Evolutionary conservation across 768 basidiomycete species (phyloP), one percentile per base, ranked within the genome.

Genomic region (Hydnum rufescens): DNA sequence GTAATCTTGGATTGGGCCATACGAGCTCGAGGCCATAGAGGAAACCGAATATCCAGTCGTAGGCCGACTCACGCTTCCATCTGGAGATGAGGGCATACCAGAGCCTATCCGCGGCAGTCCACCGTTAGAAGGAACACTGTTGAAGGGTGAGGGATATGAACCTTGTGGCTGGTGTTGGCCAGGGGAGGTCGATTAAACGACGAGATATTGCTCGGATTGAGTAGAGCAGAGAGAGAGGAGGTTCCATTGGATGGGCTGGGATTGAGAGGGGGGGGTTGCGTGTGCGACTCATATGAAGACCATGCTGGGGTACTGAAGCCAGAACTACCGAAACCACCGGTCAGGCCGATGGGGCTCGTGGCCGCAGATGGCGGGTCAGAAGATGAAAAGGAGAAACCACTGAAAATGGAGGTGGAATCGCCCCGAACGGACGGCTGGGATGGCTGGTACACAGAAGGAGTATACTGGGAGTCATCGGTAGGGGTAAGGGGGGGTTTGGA

Each of bases 191-290:
- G 71, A 72, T 3, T 8, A 8, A 39, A 39, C n/a, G n/a, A n/a
- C n/a, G n/a, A n/a, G n/a, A n/a, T n/a, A n/a, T n/a, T n/a, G n/a
- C n/a, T n/a, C n/a, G 82, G 84, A 62, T 87, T 87, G 57, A 87
- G 65, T 44, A 87, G 70, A 5, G 82, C 84, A 1, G 82, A 85
- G 4, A 86, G 69, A 58, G 78, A 81, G 55, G 80, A 76, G 51
- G 78, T 78, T 59, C 82, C 79, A 53, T 72, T 73, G 0, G 79
- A 74, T 1, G 76, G 26, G 23, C 49, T 32, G 28, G 49, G 29
- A 28, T 47, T 47, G 13, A 47, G 44, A 8, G 44, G 44, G 44
- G 44, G 44, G 13, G 26, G 44, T 47, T 47, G 44, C 16, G 44
- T 13, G 13, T 47, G 44, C 13, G 8, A 13, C 8, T 47, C 13